Evolutionary conservation across 192 early-diverging fungal genomes (phyloP), one percentile per base, ranked within the genome.

Genomic region (Rhizoclosmatium sp.): DNA sequence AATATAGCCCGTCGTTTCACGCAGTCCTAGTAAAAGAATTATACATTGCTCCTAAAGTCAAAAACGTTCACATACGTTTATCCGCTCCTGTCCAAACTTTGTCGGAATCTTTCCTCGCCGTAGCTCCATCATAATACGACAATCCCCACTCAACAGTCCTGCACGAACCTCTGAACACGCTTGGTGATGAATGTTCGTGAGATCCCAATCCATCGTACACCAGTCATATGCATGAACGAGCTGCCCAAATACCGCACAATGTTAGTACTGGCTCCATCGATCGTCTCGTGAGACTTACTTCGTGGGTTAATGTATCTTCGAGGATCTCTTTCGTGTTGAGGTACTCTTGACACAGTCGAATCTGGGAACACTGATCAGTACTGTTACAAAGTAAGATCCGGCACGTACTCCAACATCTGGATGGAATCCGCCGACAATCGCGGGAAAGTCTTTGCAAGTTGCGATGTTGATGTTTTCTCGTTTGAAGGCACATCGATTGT

Each of bases 131-230:
- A 56, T 47, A 10, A 75, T 62, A 4, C 72, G n/a, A 42, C 72
- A 75, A n/a, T 75, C 72, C 12, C 59, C 72, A 47, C 72, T 75
- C 42, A 75, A 40, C 31, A 75, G 46, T 4, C 72, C 72, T 7
- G 72, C 72, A 23, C 72, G 72, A 21, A 75, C 48, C 39, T 75
- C 72, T 10, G 72, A 75, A 42, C 72, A 75, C 7, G 72, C 72
- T 48, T 75, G 72, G 40, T 75, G 72, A 16, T n/a, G 39, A 5
- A 40, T 21, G 59, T 75, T 62, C 9, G 56, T 46, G 21, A 75
- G 72, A 21, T 62, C 59, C 72, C 72, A 75, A 56, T 75, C 39
- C 61, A 64, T 64, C n/a, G 72, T 75, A 56, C 72, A 75, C 72
- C 72, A 75, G 45, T 75, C 72, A 39, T 44, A 75, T 19, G 72